Conservation (phyloP, 73 alveolate species). For the Halteria grandinella region DNA sequence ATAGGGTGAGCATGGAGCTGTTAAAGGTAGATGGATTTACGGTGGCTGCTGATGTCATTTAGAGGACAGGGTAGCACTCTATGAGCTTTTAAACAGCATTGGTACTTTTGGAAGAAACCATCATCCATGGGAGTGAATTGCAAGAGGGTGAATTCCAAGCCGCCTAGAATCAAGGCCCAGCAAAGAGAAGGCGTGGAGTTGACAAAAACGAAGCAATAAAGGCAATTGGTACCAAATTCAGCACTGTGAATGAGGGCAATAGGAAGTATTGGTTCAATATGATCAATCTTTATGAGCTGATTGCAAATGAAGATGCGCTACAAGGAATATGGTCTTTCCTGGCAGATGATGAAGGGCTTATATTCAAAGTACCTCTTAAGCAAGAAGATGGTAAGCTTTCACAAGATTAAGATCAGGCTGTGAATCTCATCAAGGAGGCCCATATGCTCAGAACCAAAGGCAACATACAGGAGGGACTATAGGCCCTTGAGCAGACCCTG, state of each 20-base stretch:
- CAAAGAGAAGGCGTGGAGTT: slow-evolving; percentile 25
- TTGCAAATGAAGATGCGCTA: slow-evolving; percentile 61
- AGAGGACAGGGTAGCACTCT: slow-evolving; percentile 80
- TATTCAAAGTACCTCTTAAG: slow-evolving; percentile 11
- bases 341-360: slow-evolving; percentile 52
- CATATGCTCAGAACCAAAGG: slow-evolving; percentile 23
- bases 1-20: slow-evolving; percentile 47
- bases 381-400: slow-evolving; percentile 7
- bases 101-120: slow-evolving; percentile 79
- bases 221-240: neutral
- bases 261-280: slow-evolving; percentile 60
- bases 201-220: slow-evolving; percentile 57
- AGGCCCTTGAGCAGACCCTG: slow-evolving; percentile 43
- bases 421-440: slow-evolving; percentile 47
- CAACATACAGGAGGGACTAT: neutral
- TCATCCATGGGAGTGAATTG: slow-evolving; percentile 61
- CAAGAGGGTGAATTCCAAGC: slow-evolving; percentile 48
- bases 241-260: slow-evolving; percentile 4
- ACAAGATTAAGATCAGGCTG: slow-evolving; percentile 26
- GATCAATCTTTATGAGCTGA: slow-evolving; percentile 44
- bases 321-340: slow-evolving; percentile 65
- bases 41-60: slow-evolving; percentile 70
- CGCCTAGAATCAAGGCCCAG: slow-evolving; percentile 53
- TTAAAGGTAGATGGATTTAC: slow-evolving; percentile 50
- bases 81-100: slow-evolving; percentile 86